Conservation (phyloP, 441 rosid genomes). For the Pelargonium myrrhifolium region DNA sequence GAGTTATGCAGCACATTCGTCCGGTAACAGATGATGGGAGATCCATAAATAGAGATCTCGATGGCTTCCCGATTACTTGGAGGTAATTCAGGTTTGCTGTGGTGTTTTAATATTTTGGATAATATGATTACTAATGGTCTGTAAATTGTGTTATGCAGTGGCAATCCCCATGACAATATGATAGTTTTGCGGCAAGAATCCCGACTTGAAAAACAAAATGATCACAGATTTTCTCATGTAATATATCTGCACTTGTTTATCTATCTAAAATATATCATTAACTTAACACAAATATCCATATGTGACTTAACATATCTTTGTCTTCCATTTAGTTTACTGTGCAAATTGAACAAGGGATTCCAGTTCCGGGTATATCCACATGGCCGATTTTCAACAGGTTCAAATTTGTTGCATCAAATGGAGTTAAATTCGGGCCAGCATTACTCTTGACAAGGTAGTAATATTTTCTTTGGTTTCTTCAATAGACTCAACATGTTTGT, state of each 20-base stretch:
- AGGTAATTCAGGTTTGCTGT: slow-evolving; percentile 40
- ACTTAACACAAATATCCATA: slow-evolving; percentile 5
- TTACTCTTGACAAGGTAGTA: slow-evolving; percentile 74
- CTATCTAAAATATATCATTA: slow-evolving; percentile 1
- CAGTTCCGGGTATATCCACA: slow-evolving; percentile 54
- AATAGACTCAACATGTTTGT: slow-evolving; percentile 2
- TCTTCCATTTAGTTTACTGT: slow-evolving; percentile 53
- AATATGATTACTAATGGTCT: slow-evolving; percentile 14
- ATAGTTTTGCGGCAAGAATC: slow-evolving; percentile 93
- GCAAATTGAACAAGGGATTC: slow-evolving; percentile 94
- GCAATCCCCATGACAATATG: slow-evolving; percentile 71
- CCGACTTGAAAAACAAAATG: slow-evolving; percentile 63
- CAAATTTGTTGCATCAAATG: slow-evolving; percentile 75
- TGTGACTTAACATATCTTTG: slow-evolving; percentile 22
- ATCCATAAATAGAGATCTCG: slow-evolving; percentile 67
- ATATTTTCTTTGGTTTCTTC: slow-evolving; percentile 10
- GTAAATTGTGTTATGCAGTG: slow-evolving; percentile 47
- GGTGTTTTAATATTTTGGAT: slow-evolving; percentile 11
- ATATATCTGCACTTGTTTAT: slow-evolving; percentile 25
- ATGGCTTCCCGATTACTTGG: slow-evolving; percentile 82
- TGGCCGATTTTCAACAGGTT: slow-evolving; percentile 90
- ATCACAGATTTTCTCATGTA: slow-evolving; percentile 80
- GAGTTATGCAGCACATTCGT: slow-evolving; percentile 55
- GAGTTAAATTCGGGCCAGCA: slow-evolving; percentile 76
- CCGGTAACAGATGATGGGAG: slow-evolving; percentile 78